phyloP scores from a whole-genome alignment of 305 asterid genomes.

The Striga hermonthica region DNA sequence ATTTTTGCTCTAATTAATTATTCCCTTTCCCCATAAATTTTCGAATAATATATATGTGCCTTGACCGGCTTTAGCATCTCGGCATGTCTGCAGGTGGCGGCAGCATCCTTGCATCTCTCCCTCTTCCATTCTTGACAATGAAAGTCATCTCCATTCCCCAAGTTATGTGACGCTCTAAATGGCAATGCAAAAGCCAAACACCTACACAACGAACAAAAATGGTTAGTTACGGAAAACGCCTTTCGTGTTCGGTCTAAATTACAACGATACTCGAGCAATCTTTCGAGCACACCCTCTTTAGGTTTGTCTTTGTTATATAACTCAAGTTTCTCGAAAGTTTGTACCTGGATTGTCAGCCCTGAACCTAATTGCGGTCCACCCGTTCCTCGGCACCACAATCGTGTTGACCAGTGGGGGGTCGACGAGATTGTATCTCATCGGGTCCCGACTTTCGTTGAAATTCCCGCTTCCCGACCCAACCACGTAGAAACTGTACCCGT shows the following conservation, averaged over 20 bases:
- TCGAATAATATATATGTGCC: too few relatives aligned
- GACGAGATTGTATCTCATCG: slow-evolving; percentile 53
- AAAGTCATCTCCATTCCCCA: slow-evolving; percentile 53
- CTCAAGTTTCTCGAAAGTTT: too few relatives aligned
- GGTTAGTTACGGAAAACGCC: too few relatives aligned
- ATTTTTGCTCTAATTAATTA: too few relatives aligned
- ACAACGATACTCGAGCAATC: too few relatives aligned
- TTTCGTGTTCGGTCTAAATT: too few relatives aligned
- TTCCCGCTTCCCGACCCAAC: slow-evolving; percentile 63
- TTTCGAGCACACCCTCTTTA: too few relatives aligned
- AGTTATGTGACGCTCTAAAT: slow-evolving; percentile 40
- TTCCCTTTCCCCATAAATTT: too few relatives aligned
- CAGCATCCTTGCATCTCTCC: slow-evolving; percentile 19
- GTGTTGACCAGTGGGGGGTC: slow-evolving; percentile 63
- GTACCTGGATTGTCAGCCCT: slow-evolving; percentile 65
- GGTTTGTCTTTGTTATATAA: too few relatives aligned
- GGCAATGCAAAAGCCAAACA: slow-evolving; percentile 56
- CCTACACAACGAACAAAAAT: too few relatives aligned
- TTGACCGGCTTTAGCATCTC: too few relatives aligned
- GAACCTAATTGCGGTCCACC: slow-evolving; percentile 74
- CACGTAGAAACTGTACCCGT: slow-evolving; percentile 66
- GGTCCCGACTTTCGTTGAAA: slow-evolving; percentile 41
- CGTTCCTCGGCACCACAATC: slow-evolving; percentile 47
- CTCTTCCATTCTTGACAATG: slow-evolving; percentile 39
- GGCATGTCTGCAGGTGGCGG: slow-evolving; percentile 52